These are phyloP conservation scores for Esteya vermicola DNA, from an alignment of 2,329 filamentous ascomycete species.

Conservation along the genomic window DNA sequence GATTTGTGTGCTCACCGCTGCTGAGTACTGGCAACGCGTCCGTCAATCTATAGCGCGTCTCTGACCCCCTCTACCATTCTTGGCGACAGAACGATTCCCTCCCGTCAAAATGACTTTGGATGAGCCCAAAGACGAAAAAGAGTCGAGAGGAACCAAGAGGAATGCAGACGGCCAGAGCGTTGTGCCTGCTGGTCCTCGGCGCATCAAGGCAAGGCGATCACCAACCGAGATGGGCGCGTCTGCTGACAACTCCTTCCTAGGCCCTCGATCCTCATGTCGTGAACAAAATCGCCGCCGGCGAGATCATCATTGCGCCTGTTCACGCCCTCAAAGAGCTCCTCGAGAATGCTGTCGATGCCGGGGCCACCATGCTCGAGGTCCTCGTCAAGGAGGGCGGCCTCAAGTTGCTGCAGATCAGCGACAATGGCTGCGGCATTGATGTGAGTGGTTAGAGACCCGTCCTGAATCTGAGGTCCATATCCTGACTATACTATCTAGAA, in stretches of 20 bases:
- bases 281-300: conserved; percentile 95
- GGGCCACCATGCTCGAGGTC: conserved; percentile 79
- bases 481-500: conserved; percentile 39
- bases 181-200: conserved; percentile 12
- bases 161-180: conserved; percentile 1
- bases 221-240: too few relatives aligned
- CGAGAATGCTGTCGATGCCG: conserved; percentile 96
- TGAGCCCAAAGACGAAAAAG: too few relatives aligned
- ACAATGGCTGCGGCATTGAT: conserved; percentile 92
- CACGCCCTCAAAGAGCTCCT: conserved; percentile 94
- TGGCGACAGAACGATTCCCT: too few relatives aligned
- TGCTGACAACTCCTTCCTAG: conserved; percentile 23
- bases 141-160: conserved; percentile 6
- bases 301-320: conserved; percentile 95
- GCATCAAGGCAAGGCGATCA: conserved; percentile 30
- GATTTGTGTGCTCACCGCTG: too few relatives aligned
- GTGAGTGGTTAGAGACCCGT: too few relatives aligned
- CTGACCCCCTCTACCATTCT: too few relatives aligned
- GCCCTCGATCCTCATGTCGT: conserved; percentile 84
- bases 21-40: too few relatives aligned
- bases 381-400: conserved; percentile 89
- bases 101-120: too few relatives aligned
- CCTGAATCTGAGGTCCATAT: too few relatives aligned
- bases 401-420: conserved; percentile 90
- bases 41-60: too few relatives aligned